These are phyloP conservation scores for Starmerella bacillaris DNA, from an alignment of 805 yeast genomes.

Conservation along the genomic window DNA sequence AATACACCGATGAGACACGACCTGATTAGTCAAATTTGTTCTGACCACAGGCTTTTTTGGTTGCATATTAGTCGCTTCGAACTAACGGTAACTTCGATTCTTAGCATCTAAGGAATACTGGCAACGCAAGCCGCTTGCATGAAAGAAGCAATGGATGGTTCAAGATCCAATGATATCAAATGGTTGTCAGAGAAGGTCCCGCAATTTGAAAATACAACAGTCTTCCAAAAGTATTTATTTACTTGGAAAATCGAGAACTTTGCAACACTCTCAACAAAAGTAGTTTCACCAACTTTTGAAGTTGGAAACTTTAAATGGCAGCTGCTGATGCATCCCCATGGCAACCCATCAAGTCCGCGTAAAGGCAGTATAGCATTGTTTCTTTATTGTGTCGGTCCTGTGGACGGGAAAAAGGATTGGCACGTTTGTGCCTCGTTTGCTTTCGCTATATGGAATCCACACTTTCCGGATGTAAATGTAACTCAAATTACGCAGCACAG, in stretches of 20 bases:
- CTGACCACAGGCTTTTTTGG: too few relatives aligned
- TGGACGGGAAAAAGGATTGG: slow-evolving; percentile 4
- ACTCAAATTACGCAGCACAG: slow-evolving; percentile 58
- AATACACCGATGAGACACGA: too few relatives aligned
- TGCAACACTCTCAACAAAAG: slow-evolving; percentile 22
- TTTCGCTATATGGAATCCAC: slow-evolving; percentile 67
- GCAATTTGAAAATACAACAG: too few relatives aligned
- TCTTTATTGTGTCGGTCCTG: slow-evolving; percentile 44
- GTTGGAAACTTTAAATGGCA: slow-evolving; percentile 26
- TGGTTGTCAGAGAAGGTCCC: too few relatives aligned
- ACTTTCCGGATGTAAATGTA: slow-evolving; percentile 41
- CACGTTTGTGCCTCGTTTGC: slow-evolving; percentile 73
- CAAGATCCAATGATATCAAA: too few relatives aligned
- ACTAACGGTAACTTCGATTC: too few relatives aligned
- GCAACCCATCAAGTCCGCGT: slow-evolving; percentile 33
- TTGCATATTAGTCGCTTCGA: too few relatives aligned
- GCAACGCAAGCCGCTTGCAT: too few relatives aligned
- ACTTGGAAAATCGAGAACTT: slow-evolving; percentile 27
- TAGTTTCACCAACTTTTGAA: slow-evolving; percentile 20
- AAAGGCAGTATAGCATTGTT: slow-evolving; percentile 44
- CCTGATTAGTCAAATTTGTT: too few relatives aligned
- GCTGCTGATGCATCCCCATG: slow-evolving; percentile 58
- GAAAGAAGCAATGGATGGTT: too few relatives aligned
- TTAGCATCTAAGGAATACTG: too few relatives aligned
- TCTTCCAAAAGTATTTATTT: too few relatives aligned